A percentile compares a stretch with the other conserved stretches of the same genome.
These are phyloP conservation scores for Clathrospora elynae DNA, from an alignment of 2,329 filamentous ascomycete genomes.

Conservation along the genomic window DNA sequence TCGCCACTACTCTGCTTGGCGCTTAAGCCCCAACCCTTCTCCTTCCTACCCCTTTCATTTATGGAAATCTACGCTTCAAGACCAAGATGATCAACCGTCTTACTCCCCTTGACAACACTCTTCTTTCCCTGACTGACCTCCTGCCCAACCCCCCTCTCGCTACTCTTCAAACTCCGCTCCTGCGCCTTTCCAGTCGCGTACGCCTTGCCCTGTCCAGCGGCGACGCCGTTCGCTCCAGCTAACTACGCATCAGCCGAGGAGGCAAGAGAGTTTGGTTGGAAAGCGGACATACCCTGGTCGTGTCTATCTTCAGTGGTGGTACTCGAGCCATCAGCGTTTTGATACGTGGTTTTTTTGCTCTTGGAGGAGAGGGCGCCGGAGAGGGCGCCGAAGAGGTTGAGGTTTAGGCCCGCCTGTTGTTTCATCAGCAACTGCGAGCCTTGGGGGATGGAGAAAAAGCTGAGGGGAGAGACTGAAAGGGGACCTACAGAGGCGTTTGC, in stretches of 20 bases:
- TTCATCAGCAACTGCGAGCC: background rate
- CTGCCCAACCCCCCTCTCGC: constrained; percentile 5
- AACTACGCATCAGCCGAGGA: too few relatives aligned
- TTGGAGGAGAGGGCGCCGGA: constrained; percentile 39
- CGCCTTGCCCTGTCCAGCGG: constrained; percentile 27
- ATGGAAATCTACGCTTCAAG: too few relatives aligned
- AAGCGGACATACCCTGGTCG: constrained; percentile 27
- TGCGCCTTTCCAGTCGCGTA: constrained; percentile 28
- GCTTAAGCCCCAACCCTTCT: too few relatives aligned
- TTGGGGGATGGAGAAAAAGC: background rate
- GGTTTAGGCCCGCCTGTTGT: constrained; percentile 43
- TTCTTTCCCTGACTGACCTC: constrained; percentile 17
- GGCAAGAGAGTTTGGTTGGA: background rate
- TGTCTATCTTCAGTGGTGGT: constrained; percentile 29
- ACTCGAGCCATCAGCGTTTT: constrained; percentile 33
- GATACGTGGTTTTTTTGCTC: constrained; percentile 39
- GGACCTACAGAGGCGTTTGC: constrained; percentile 40
- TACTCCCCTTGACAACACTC: constrained; percentile 14
- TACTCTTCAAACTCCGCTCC: constrained; percentile 20
- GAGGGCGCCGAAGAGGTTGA: constrained; percentile 46
- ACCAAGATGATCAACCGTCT: constrained; percentile 45
- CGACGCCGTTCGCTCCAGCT: constrained; percentile 30
- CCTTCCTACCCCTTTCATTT: constrained; percentile 16
- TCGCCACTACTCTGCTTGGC: too few relatives aligned
- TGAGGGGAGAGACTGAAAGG: background rate